These are phyloP conservation scores for Carex cristatella DNA, from an alignment of 176 grass and related monocot genomes.

Conservation along the genomic window DNA sequence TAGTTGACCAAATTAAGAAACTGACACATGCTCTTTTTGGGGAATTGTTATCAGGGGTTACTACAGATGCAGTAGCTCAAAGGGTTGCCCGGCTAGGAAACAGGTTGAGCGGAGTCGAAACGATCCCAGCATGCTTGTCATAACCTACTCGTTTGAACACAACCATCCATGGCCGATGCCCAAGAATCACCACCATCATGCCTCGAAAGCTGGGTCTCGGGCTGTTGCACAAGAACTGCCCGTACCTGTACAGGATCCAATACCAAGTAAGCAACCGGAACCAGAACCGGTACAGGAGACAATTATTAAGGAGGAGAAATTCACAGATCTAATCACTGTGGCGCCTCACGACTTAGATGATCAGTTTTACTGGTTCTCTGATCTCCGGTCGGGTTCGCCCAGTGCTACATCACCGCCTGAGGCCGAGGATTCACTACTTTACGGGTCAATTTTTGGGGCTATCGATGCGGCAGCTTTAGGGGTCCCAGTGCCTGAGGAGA, in stretches of 20 bases:
- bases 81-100: conserved; percentile 91
- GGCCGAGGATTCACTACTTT: conserved; percentile 19
- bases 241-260: not conserved
- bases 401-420: conserved; percentile 9
- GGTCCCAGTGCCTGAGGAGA: conserved; percentile 46
- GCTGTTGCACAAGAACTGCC: not conserved
- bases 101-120: conserved; percentile 81
- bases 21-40: not conserved
- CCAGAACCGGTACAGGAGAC: conserved; percentile 21
- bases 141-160: conserved; percentile 91
- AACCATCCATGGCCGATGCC: conserved; percentile 62
- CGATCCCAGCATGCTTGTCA: conserved; percentile 67
- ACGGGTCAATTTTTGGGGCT: conserved; percentile 34
- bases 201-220: conserved; percentile 24
- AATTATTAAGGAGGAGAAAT: not conserved
- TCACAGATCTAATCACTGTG: not conserved
- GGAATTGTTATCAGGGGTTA: conserved; percentile 42
- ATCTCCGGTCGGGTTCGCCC: not conserved
- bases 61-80: conserved; percentile 89
- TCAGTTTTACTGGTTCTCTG: not conserved
- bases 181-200: conserved; percentile 43
- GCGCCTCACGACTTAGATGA: not conserved
- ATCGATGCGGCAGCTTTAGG: conserved; percentile 26
- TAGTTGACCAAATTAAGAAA: not conserved
- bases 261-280: not conserved